Percentiles rank a stretch among this genome's conserved stretches.
These are phyloP conservation scores for Panaeolus cyanescens DNA, from an alignment of 768 basidiomycete species.

Conservation along the genomic window DNA sequence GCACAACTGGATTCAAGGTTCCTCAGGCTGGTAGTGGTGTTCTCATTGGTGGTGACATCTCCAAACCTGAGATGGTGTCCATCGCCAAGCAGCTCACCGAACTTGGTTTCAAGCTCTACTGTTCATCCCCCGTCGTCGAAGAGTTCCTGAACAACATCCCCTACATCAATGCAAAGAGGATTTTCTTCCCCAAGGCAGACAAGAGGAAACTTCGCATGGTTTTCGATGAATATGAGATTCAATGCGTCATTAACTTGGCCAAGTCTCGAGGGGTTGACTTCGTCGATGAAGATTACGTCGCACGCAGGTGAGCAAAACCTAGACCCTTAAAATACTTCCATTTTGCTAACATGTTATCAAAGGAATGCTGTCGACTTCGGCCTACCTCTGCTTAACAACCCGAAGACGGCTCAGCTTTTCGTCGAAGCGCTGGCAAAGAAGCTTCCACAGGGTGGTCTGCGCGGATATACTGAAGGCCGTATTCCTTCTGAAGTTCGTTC, in stretches of 20 bases:
- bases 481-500: constrained; percentile 91
- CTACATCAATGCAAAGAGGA: constrained; percentile 81
- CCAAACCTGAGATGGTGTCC: constrained; percentile 81
- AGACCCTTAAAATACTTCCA: neutral
- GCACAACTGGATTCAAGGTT: constrained; percentile 94
- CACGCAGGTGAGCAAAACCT: constrained; percentile 65
- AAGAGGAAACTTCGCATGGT: constrained; percentile 94
- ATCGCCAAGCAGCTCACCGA: constrained; percentile 81
- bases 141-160: constrained; percentile 77
- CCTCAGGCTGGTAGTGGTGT: constrained; percentile 85
- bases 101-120: constrained; percentile 95
- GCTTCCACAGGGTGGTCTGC: constrained; percentile 77
- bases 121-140: constrained; percentile 79
- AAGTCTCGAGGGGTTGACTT: constrained; percentile 73
- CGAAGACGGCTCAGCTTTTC: constrained; percentile 85
- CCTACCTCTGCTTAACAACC: constrained; percentile 87
- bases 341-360: constrained; percentile 5
- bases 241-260: constrained; percentile 92
- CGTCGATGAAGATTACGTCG: constrained; percentile 95
- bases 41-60: constrained; percentile 88
- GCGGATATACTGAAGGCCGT: constrained; percentile 80
- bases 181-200: constrained; percentile 96
- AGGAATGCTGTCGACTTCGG: constrained; percentile 98
- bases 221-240: constrained; percentile 92
- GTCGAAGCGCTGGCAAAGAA: constrained; percentile 87